Evolutionary conservation across 768 basidiomycete species (phyloP), one percentile per base, ranked within the genome.

Genomic region (Pisolithus tinctorius): DNA sequence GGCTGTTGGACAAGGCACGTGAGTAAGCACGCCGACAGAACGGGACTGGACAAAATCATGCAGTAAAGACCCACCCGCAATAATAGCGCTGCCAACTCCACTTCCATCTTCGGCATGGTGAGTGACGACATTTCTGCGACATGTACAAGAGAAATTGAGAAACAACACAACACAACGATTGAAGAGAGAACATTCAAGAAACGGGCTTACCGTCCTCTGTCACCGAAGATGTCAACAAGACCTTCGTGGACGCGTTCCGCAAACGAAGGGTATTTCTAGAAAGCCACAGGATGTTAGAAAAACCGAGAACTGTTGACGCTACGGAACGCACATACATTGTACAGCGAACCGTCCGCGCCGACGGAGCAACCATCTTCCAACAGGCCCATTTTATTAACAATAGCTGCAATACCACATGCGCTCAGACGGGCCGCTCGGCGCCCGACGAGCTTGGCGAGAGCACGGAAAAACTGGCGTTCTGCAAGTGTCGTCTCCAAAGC

Each of bases 391-490:
- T 92, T 96, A 70, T 84, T 83, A 49, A 94, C 95, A 60, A 99
- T 89, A 9, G 96, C 89, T 2, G 93, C 95, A 59, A 99, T 97
- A 55, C 96, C 95, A 62, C 95, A 99, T 0, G 95, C 82, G 38
- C 89, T 93, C 37, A 98, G 70, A 17, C 95, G 76, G 10, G 95
- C 96, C 0, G 95, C 91, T 20, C 95, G 84, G 29, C 86, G 78
- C 23, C 92, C 92, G 38, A 94, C 89, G 47, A 96, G 77, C 61
- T 86, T 86, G 1, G 95, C 91, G 36, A 98, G 82, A 2, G 90
- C 86, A 47, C 90, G 83, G 87, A 99, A 95, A 77, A 99, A 98
- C 63, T 95, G 89, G 25, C 95, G 86, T 70, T 99, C 95, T 6
- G 92, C 91, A 27, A 94, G 77, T 1, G 95, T 98, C 25, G 96